Conservation (phyloP, 208 protist genomes). For the Entamoeba moshkovskii region DNA sequence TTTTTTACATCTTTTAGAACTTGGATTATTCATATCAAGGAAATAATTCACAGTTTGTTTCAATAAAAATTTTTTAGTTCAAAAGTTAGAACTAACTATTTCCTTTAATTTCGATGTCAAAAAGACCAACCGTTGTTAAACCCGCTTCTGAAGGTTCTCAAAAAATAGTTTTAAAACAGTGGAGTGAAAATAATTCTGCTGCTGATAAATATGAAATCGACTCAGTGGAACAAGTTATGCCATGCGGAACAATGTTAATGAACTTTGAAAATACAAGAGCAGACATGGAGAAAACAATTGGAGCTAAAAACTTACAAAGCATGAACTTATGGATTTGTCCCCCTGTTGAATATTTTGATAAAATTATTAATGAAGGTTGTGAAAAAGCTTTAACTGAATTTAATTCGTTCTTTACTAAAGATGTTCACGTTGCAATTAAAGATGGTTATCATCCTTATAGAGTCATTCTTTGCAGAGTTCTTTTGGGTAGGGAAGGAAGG, state of each 20-base stretch:
- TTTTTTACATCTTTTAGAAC: background rate
- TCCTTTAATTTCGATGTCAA: background rate
- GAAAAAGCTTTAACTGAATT: background rate
- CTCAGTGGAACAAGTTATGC: background rate
- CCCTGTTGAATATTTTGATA: background rate
- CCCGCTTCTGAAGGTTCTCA: background rate
- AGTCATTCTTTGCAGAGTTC: background rate
- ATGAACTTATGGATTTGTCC: background rate
- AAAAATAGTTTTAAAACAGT: background rate
- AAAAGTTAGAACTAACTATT: too few species aligned
- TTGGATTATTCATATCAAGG: too few species aligned
- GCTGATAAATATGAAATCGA: background rate
- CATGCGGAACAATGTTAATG: background rate
- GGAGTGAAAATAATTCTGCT: background rate
- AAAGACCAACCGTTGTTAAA: background rate
- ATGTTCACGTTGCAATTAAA: background rate
- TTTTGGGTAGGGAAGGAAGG: background rate
- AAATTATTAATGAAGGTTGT: background rate
- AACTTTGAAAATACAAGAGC: background rate
- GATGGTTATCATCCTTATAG: background rate
- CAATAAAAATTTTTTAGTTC: too few species aligned
- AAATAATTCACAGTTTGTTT: too few species aligned
- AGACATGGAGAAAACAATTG: background rate
- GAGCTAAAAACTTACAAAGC: background rate
- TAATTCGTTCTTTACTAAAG: background rate